A percentile compares a stretch with the other conserved stretches of the same genome.
These are phyloP conservation scores for Moesziomyces sp. DNA, from an alignment of 1,284 basidiomycete species.

Conservation along the genomic window DNA sequence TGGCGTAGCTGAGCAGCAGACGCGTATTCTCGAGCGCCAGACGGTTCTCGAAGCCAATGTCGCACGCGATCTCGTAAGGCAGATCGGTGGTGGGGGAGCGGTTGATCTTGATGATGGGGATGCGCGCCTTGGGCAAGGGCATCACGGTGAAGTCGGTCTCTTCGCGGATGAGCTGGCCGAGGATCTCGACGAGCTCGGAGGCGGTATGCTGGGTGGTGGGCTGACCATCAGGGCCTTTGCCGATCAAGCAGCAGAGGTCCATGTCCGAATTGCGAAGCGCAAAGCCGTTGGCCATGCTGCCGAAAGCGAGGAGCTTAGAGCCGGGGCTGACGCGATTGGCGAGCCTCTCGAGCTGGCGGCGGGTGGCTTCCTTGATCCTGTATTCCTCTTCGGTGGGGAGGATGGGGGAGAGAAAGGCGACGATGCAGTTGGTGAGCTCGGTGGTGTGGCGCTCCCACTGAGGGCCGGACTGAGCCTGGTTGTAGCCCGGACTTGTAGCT, in stretches of 20 bases:
- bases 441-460: slow-evolving; percentile 60
- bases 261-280: slow-evolving; percentile 96
- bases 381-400: slow-evolving; percentile 67
- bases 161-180: slow-evolving; percentile 90
- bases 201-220: slow-evolving; percentile 69
- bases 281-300: slow-evolving; percentile 88
- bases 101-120: slow-evolving; percentile 97
- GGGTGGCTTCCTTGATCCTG: slow-evolving; percentile 85
- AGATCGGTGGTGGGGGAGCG: slow-evolving; percentile 87
- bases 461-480: slow-evolving; percentile 21
- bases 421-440: slow-evolving; percentile 64
- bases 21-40: slow-evolving; percentile 96
- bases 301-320: slow-evolving; percentile 90
- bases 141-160: slow-evolving; percentile 99
- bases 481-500: slow-evolving; percentile 29
- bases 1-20: slow-evolving; percentile 94
- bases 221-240: slow-evolving; percentile 31
- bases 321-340: slow-evolving; percentile 93
- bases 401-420: slow-evolving; percentile 64
- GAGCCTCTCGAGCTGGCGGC: slow-evolving; percentile 90
- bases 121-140: slow-evolving; percentile 92
- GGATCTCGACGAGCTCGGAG: slow-evolving; percentile 90
- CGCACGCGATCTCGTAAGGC: slow-evolving; percentile 79
- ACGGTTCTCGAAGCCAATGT: slow-evolving; percentile 98
- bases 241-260: slow-evolving; percentile 94